Percentiles rank a stretch among this genome's conserved stretches.
These are phyloP conservation scores for Calonectria naviculata DNA, from an alignment of 2,329 filamentous ascomycete genomes.

Conservation along the genomic window DNA sequence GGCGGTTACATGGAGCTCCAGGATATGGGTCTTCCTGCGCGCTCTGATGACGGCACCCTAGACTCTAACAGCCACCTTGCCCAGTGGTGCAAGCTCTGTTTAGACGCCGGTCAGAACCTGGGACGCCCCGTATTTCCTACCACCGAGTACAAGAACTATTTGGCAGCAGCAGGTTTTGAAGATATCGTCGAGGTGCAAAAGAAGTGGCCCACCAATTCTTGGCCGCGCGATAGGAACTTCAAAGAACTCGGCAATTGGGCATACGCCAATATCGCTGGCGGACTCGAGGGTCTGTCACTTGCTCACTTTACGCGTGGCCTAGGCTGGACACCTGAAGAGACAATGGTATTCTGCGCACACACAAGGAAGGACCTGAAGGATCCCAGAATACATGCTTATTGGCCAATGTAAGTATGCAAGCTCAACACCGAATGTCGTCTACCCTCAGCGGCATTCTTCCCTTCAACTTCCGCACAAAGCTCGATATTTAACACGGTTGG, in stretches of 20 bases:
- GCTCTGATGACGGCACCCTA: constrained; percentile 45
- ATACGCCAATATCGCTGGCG: neutral
- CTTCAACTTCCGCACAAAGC: no score
- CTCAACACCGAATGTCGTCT: neutral
- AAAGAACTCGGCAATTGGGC: constrained; percentile 7
- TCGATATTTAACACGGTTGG: neutral
- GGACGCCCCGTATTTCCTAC: neutral
- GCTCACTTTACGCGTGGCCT: neutral
- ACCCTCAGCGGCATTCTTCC: no score
- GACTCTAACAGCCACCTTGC: constrained; percentile 30
- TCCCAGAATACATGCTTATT: constrained; percentile 7
- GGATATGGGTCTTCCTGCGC: constrained; percentile 40
- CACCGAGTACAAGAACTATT: neutral
- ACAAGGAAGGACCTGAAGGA: neutral
- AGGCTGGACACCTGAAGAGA: neutral
- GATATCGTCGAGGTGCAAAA: neutral
- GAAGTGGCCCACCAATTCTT: constrained; percentile 3
- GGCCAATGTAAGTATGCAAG: neutral
- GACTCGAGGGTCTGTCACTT: neutral
- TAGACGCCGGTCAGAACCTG: constrained; percentile 37
- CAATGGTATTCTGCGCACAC: neutral
- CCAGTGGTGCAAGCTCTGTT: constrained; percentile 33
- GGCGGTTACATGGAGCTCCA: constrained; percentile 46
- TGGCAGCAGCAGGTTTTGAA: neutral
- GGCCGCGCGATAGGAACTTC: constrained; percentile 9